Base-by-base conservation (phyloP, 192 early-diverging fungal species). In the Coemansia sp. region DNA sequence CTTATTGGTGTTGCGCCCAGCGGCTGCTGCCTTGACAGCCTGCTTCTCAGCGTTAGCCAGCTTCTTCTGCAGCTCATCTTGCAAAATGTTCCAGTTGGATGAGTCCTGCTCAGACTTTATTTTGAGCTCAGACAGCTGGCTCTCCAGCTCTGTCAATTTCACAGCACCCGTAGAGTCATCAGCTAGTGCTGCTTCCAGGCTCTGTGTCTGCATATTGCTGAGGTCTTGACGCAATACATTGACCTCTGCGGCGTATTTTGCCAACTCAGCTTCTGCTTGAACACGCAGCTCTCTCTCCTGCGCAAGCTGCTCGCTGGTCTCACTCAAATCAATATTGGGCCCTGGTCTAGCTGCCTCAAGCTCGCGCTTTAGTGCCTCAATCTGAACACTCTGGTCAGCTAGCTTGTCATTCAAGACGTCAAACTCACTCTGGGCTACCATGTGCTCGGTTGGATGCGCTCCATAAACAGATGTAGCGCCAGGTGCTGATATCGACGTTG, bases 41-140 rank as follows among this genome's bases (percentile, higher is more conserved):
- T 76, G 74, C 74, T 82, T 82, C 36, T 82, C 74, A 2, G 79
- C 69, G 12, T 69, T 72, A 10, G 64, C 60, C 38, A 82, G 60
- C 64, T 76, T 75, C 57, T 70, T 67, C 22, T 69, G 70, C 57
- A 82, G 38, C 56, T 76, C 74, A 21, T 72, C 65, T 6, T 64
- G 65, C 61, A 70, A 57, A 0, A 21, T 47, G 14, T 66, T 49
- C 79, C 74, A 76, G 19, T 46, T 57, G 19, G 63, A 53, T 25
- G 52, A 46, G 10, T 69, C 50, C 11, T 50, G 23, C 23, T 62
- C 52, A 9, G 57, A 49, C 10, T 61, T 62, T 4, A 71, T 6
- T 54, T 57, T 71, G n/a, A 74, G 53, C 14, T 31, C 60, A 4
- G 59, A 26, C 26, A 81, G 20, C 49, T 67, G 55, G 23, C 59